Conservation (phyloP, 352 stramenopile genomes). For the Pythium rishiriense region DNA sequence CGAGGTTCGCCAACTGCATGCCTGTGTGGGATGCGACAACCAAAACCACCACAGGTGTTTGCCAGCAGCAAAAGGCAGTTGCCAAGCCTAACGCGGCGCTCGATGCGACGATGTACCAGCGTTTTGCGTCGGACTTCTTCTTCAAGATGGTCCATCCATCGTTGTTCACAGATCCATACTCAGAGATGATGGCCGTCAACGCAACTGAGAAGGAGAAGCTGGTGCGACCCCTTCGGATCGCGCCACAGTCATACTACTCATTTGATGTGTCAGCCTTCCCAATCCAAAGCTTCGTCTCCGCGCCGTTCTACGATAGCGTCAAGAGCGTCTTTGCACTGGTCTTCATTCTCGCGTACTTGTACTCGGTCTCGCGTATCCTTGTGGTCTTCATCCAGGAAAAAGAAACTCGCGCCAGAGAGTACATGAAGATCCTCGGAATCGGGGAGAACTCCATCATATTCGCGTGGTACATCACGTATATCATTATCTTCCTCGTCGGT, state of each 20-base stretch:
- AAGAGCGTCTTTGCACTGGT: slow-evolving; percentile 81
- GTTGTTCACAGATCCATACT: slow-evolving; percentile 8
- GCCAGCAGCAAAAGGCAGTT: slow-evolving; percentile 38
- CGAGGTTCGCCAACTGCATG: slow-evolving; percentile 55
- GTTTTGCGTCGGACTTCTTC: slow-evolving; percentile 35
- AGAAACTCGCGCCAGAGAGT: slow-evolving; percentile 88
- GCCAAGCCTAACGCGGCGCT: slow-evolving; percentile 30
- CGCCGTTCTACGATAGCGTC: slow-evolving; percentile 76
- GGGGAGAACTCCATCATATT: slow-evolving; percentile 61
- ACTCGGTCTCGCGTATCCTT: slow-evolving; percentile 86
- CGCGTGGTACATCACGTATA: slow-evolving; percentile 85
- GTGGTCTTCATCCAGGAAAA: slow-evolving; percentile 92
- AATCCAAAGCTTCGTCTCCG: slow-evolving; percentile 48
- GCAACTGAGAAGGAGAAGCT: slow-evolving; percentile 34
- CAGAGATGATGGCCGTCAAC: slow-evolving; percentile 12
- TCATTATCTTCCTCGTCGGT: slow-evolving; percentile 72
- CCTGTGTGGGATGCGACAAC: slow-evolving; percentile 40
- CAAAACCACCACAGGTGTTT: slow-evolving; percentile 40
- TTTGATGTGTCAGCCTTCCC: slow-evolving; percentile 50
- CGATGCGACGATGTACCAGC: slow-evolving; percentile 34
- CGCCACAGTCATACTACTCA: slow-evolving; percentile 53
- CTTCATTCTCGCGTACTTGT: slow-evolving; percentile 92
- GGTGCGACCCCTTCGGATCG: slow-evolving; percentile 48
- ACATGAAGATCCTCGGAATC: slow-evolving; percentile 93
- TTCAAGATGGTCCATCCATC: slow-evolving; percentile 28